Evolutionary conservation across 306 rosid species (phyloP), one percentile per base, ranked within the genome.

Genomic region (Prunus mira): DNA sequence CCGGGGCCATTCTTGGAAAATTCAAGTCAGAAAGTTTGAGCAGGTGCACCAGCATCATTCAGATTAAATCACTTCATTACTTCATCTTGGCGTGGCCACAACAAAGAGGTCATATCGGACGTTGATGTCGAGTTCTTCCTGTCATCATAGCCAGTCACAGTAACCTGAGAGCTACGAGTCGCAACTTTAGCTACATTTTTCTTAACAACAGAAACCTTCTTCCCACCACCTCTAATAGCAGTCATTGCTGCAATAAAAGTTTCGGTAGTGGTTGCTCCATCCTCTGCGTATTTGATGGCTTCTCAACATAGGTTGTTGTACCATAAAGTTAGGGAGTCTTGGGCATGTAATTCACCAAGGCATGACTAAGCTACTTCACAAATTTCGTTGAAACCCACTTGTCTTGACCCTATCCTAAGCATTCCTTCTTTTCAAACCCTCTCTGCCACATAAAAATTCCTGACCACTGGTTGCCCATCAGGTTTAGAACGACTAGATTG

Each of bases 1-100:
- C 93, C 1, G 98, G 98, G 67, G 97, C 88, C 90, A 89, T 91
- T 46, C 89, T 92, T 51, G 98, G 98, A 69, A 87, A 84, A 85
- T 93, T 93, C 80, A 88, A 79, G 80, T 93, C 98, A 83, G 93
- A 76, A 80, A 38, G 87, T 74, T 86, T 89, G 95, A 70, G 81
- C 80, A 65, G 87, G 79, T 79, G 86, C 87, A 69, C 95, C 88
- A 51, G 86, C 82, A 88, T 93, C 92, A 66, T 91, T 91, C 14
- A 88, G 96, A 89, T 91, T 89, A 82, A 93, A 87, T 79, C 84
- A 86, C 82, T 82, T 84, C 66, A 83, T 75, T 69, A 89, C 82
- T 84, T 91, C 97, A 78, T 93, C 93, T 68, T 87, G 97, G 67
- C 80, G 86, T 28, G 98, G 98, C 98, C 98, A 91, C 80, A 93